phyloP scores from a whole-genome alignment of 805 yeast genomes.

The Wickerhamomyces sydowiorum region DNA sequence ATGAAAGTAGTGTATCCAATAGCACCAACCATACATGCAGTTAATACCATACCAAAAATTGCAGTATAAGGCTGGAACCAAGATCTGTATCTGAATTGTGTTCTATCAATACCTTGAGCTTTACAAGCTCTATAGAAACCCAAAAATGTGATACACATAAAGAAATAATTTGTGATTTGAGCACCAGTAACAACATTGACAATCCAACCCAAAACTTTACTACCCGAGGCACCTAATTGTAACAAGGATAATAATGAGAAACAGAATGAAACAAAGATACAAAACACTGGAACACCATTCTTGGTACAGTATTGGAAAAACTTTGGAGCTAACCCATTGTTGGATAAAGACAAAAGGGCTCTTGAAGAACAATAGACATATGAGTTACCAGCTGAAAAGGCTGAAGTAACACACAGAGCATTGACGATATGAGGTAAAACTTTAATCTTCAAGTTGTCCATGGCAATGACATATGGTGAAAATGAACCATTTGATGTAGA shows the following conservation, averaged over 20 bases:
- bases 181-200: conserved; percentile 62
- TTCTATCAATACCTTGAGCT: conserved; percentile 38
- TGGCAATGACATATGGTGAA: conserved; percentile 49
- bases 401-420: conserved; percentile 45
- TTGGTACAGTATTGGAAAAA: conserved; percentile 51
- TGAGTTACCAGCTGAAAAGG: conserved; percentile 44
- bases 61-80: conserved; percentile 53
- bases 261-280: conserved; percentile 44
- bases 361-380: conserved; percentile 51
- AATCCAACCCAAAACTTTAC: conserved; percentile 60
- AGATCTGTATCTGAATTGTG: conserved; percentile 38
- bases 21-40: conserved; percentile 42
- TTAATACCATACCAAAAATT: conserved; percentile 34
- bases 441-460: conserved; percentile 44
- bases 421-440: conserved; percentile 41
- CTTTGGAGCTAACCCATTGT: conserved; percentile 53
- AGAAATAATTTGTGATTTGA: conserved; percentile 51
- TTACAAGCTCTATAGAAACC: conserved; percentile 52
- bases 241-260: conserved; percentile 59
- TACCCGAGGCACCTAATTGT: conserved; percentile 49
- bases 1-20: conserved; percentile 65
- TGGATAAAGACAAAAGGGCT: conserved; percentile 45
- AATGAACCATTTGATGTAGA: conserved; percentile 39
- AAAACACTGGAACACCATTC: conserved; percentile 62
- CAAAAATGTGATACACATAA: conserved; percentile 50